phyloP scores from a whole-genome alignment of 176 grass and related monocot species.

The Melocanna baccifera region DNA sequence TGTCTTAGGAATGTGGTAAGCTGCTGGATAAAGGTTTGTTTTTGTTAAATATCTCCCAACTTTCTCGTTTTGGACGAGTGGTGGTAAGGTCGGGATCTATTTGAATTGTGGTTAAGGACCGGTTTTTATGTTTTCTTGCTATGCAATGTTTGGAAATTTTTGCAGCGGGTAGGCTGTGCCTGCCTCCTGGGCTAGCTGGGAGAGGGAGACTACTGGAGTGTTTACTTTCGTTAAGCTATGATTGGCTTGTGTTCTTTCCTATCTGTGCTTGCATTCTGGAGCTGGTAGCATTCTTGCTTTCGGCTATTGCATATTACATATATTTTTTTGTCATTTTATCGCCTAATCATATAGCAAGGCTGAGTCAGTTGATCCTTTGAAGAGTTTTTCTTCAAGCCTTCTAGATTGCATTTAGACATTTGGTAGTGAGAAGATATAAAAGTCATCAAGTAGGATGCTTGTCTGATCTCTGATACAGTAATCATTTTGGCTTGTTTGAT shows the following conservation, averaged over 20 bases:
- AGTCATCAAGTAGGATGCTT: background rate
- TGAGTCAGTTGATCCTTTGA: background rate
- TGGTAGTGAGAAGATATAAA: background rate
- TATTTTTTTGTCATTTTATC: background rate
- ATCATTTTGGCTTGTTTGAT: background rate
- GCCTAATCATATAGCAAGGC: background rate
- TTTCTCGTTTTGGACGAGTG: slow-evolving; percentile 35
- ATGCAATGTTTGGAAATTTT: slow-evolving; percentile 49
- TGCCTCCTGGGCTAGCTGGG: slow-evolving; percentile 29
- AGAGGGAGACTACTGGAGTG: slow-evolving; percentile 19
- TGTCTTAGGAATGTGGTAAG: slow-evolving; percentile 32
- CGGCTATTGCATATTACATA: too few species aligned
- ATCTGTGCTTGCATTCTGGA: background rate
- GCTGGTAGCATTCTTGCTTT: background rate
- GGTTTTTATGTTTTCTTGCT: slow-evolving; percentile 5
- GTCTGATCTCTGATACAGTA: background rate
- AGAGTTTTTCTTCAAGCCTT: background rate
- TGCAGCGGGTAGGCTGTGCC: slow-evolving; percentile 38
- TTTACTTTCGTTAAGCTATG: slow-evolving; percentile 3
- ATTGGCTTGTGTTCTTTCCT: background rate
- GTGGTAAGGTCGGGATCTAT: slow-evolving; percentile 36
- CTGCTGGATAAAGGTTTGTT: slow-evolving; percentile 39
- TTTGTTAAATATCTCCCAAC: slow-evolving; percentile 46
- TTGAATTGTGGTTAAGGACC: slow-evolving; percentile 39
- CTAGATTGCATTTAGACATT: background rate